These are phyloP conservation scores for Cytospora leucostoma DNA, from an alignment of 2,329 filamentous ascomycete genomes.

Conservation along the genomic window DNA sequence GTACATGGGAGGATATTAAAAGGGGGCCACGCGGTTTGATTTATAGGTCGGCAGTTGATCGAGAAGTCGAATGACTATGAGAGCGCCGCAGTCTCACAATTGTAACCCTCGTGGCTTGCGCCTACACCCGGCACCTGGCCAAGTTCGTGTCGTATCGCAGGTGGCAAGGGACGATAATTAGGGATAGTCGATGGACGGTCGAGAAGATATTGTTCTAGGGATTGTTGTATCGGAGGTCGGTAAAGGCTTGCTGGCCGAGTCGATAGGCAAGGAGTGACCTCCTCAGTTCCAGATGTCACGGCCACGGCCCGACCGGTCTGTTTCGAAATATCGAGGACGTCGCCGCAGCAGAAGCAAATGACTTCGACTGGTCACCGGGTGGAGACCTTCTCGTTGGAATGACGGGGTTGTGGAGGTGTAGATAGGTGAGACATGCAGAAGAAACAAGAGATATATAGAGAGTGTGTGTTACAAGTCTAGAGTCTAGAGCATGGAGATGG, in stretches of 20 bases:
- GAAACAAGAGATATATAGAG: constrained; percentile 9
- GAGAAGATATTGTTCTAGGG: not conserved
- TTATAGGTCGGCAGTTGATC: constrained; percentile 20
- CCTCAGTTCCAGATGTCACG: constrained; percentile 20
- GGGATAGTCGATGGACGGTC: not conserved
- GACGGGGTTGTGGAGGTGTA: constrained; percentile 1
- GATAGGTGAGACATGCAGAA: not conserved
- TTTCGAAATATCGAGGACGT: constrained; percentile 19
- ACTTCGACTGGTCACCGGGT: constrained; percentile 17
- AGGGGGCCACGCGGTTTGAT: constrained; percentile 8
- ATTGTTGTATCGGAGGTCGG: constrained; percentile 2
- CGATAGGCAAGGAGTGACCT: constrained; percentile 21
- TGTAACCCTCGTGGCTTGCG: constrained; percentile 18
- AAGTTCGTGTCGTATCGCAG: constrained; percentile 13
- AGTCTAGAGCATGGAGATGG: constrained; percentile 10
- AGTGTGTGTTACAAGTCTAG: constrained; percentile 9
- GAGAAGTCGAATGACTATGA: constrained; percentile 9
- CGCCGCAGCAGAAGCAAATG: constrained; percentile 12
- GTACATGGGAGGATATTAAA: constrained; percentile 15
- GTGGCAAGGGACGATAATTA: constrained; percentile 3
- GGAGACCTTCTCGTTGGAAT: constrained; percentile 12
- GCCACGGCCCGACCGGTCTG: constrained; percentile 14
- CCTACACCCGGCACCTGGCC: constrained; percentile 24
- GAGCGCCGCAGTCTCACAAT: constrained; percentile 8
- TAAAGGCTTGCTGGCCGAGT: constrained; percentile 4